A percentile compares a stretch with the other conserved stretches of the same genome.
These are phyloP conservation scores for Populus deltoides DNA, from an alignment of 345 rosid genomes.

Conservation along the genomic window DNA sequence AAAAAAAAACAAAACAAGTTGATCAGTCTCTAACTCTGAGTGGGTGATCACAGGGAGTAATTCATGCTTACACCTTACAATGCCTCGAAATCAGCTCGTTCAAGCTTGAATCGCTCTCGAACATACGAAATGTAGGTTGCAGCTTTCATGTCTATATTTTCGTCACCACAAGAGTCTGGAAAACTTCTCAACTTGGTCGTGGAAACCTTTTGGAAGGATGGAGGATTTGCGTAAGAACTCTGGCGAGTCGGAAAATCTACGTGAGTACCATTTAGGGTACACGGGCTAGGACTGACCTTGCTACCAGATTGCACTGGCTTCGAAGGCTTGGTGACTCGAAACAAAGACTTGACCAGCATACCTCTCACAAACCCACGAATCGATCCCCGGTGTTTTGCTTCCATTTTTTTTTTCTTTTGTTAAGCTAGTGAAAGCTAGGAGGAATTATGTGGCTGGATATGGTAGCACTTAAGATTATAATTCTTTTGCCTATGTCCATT, in stretches of 20 bases:
- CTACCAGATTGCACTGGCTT: neutral
- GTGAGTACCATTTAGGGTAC: neutral
- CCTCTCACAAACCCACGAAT: constrained; percentile 19
- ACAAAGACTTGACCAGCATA: constrained; percentile 26
- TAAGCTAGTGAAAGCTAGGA: neutral
- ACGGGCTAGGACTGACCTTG: constrained; percentile 5
- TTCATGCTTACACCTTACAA: neutral
- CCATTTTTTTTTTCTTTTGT: constrained; percentile 19
- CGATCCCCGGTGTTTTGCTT: constrained; percentile 22
- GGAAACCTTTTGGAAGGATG: constrained; percentile 1
- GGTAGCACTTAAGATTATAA: neutral
- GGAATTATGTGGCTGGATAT: neutral
- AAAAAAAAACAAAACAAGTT: neutral
- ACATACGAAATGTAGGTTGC: constrained; percentile 37
- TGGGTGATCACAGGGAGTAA: neutral
- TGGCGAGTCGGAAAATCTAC: neutral
- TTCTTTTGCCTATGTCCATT: neutral
- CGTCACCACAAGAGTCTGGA: constrained; percentile 32
- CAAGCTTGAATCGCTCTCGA: constrained; percentile 39
- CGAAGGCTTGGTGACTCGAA: constrained; percentile 10
- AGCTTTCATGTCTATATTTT: constrained; percentile 44
- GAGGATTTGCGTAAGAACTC: neutral
- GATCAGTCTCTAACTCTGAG: neutral
- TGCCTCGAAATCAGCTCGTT: constrained; percentile 18
- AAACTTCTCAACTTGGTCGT: neutral